phyloP scores from a whole-genome alignment of 306 rosid species.

The Cicer chorassanicum region DNA sequence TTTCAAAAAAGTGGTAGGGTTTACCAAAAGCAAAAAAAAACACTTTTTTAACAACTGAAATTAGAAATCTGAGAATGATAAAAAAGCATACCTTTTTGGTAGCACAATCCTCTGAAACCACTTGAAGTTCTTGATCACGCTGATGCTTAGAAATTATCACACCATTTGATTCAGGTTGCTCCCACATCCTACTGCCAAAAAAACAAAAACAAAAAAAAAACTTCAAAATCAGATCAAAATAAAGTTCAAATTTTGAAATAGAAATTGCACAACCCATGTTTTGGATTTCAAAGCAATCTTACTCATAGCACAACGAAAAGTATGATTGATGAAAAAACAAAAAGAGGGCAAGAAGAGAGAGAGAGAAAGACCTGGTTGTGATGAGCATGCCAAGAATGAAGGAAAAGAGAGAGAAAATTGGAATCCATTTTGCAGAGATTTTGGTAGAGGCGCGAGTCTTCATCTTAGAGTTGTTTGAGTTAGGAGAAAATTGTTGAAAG shows the following conservation, averaged over 20 bases:
- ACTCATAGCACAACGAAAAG: background rate
- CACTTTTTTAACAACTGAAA: background rate
- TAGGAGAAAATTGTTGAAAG: conserved; percentile 9
- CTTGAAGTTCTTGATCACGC: conserved; percentile 72
- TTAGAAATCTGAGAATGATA: background rate
- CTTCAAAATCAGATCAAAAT: conserved; percentile 33
- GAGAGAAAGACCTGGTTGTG: conserved; percentile 69
- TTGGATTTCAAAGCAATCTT: conserved; percentile 13
- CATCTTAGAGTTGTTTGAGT: conserved; percentile 48
- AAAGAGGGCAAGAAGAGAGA: background rate
- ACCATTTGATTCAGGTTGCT: conserved; percentile 66
- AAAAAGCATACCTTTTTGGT: conserved; percentile 55
- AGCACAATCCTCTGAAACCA: conserved; percentile 67
- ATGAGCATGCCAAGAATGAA: conserved; percentile 83
- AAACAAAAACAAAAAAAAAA: background rate
- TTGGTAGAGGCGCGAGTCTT: conserved; percentile 65
- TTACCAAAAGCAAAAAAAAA: conserved; percentile 4
- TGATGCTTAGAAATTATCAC: conserved; percentile 64
- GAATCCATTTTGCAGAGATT: conserved; percentile 85
- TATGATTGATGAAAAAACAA: background rate
- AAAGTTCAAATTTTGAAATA: conserved; percentile 30
- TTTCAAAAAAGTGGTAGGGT: conserved; percentile 6
- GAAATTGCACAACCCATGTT: conserved; percentile 24
- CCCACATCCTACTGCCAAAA: conserved; percentile 67
- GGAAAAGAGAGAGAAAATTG: conserved; percentile 74